Percentiles rank a stretch among this genome's conserved stretches.
Conservation (phyloP, 108 stramenopile genomes). For the Fragilariopsis cylindrus region DNA sequence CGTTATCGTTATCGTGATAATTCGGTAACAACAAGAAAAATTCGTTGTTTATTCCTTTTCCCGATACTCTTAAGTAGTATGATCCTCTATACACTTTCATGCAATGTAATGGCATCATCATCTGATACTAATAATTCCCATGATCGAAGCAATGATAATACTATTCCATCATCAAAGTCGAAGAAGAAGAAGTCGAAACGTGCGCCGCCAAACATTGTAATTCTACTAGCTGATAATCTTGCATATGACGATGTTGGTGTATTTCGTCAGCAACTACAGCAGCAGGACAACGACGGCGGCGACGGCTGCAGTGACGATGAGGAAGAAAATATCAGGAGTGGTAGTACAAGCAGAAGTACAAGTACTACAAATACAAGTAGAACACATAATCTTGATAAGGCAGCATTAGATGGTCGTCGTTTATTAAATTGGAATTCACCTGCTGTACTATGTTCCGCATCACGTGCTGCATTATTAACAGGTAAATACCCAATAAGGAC, state of each 20-base stretch:
- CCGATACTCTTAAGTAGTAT: too few relatives aligned
- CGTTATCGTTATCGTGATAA: too few relatives aligned
- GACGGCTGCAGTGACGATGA: background rate
- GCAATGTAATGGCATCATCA: too few relatives aligned
- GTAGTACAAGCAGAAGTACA: background rate
- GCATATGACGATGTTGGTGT: conserved; percentile 62
- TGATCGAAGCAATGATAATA: too few relatives aligned
- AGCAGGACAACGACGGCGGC: background rate
- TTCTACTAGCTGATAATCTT: conserved; percentile 74
- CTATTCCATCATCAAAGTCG: too few relatives aligned
- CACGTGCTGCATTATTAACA: conserved; percentile 64
- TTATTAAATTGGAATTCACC: conserved; percentile 70
- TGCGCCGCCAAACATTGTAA: conserved; percentile 51
- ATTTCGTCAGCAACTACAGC: conserved; percentile 24
- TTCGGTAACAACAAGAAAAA: too few relatives aligned
- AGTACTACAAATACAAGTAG: background rate
- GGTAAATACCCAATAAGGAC: conserved; percentile 65
- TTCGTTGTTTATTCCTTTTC: too few relatives aligned
- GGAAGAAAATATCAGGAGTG: background rate
- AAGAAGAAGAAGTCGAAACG: background rate
- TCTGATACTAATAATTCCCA: too few relatives aligned
- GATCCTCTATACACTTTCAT: too few relatives aligned
- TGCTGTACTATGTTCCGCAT: conserved; percentile 65
- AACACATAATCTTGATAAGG: conserved; percentile 62
- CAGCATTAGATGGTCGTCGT: conserved; percentile 48